Conservation (phyloP, 2,329 filamentous ascomycete species). For the Clonostachys sp. region DNA sequence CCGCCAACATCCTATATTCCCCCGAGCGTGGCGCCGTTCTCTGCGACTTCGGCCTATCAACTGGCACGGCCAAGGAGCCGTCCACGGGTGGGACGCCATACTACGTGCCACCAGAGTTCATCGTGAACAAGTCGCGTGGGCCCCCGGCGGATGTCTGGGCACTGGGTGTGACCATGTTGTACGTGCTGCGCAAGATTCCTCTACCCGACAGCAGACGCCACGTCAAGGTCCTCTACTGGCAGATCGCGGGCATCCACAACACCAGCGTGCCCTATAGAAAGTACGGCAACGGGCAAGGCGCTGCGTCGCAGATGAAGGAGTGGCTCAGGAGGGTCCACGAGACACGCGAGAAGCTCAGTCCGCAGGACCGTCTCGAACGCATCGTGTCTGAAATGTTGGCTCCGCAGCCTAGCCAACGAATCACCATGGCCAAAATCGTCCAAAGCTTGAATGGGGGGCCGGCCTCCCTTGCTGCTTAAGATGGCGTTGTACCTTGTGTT, state of each 20-base stretch:
- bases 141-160: conserved; percentile 55
- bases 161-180: conserved; percentile 56
- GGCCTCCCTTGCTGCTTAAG: background rate
- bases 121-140: conserved; percentile 48
- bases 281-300: conserved; percentile 29
- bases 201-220: conserved; percentile 48
- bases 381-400: conserved; percentile 50
- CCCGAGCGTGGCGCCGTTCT: conserved; percentile 53
- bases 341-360: conserved; percentile 38
- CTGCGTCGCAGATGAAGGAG: conserved; percentile 47
- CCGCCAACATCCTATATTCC: conserved; percentile 57
- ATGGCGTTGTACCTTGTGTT: too few relatives aligned
- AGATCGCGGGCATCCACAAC: conserved; percentile 51
- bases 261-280: conserved; percentile 20
- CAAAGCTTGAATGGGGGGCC: background rate
- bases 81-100: conserved; percentile 55
- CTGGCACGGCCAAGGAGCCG: conserved; percentile 35
- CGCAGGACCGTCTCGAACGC: conserved; percentile 42
- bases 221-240: conserved; percentile 50
- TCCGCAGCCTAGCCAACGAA: conserved; percentile 43
- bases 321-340: conserved; percentile 51
- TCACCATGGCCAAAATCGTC: conserved; percentile 35
- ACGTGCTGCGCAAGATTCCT: conserved; percentile 48
- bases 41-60: conserved; percentile 56
- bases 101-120: conserved; percentile 59